phyloP scores from a whole-genome alignment of 495 filamentous ascomycete species.

The Talaromyces adpressus region DNA sequence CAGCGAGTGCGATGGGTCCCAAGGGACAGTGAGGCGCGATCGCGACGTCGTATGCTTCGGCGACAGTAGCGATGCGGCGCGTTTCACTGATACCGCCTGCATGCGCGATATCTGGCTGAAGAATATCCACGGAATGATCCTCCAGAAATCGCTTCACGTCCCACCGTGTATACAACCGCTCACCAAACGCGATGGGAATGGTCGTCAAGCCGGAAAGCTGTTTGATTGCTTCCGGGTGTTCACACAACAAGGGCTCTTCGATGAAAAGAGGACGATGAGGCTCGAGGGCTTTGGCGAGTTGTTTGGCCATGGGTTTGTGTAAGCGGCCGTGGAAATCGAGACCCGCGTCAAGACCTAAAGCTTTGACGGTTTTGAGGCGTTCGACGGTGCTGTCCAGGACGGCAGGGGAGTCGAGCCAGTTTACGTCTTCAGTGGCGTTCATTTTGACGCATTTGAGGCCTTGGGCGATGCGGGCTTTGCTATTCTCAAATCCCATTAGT shows the following conservation, averaged over 20 bases:
- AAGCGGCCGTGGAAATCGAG: constrained; percentile 75
- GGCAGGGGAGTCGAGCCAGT: constrained; percentile 69
- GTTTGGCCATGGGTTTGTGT: constrained; percentile 78
- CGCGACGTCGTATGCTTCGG: constrained; percentile 72
- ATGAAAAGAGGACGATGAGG: constrained; percentile 71
- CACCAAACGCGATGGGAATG: constrained; percentile 67
- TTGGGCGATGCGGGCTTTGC: constrained; percentile 56
- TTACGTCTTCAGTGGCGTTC: constrained; percentile 74
- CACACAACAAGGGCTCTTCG: constrained; percentile 68
- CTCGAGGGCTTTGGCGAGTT: constrained; percentile 63
- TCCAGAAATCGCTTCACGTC: constrained; percentile 70
- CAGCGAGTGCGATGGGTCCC: constrained; percentile 69
- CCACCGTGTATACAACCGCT: constrained; percentile 69
- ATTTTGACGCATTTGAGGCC: constrained; percentile 72
- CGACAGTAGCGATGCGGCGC: constrained; percentile 63
- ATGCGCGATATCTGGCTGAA: constrained; percentile 73
- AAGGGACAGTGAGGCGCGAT: constrained; percentile 73
- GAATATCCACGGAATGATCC: constrained; percentile 60
- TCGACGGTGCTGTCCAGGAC: constrained; percentile 60
- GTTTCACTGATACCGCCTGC: constrained; percentile 72
- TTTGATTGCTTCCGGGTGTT: constrained; percentile 65
- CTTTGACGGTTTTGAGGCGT: constrained; percentile 61
- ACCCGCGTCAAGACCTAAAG: constrained; percentile 61
- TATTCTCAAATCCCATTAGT: constrained; percentile 6
- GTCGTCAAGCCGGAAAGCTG: constrained; percentile 54